Conservation (phyloP, 1,284 basidiomycete genomes). For the Moniliella sp. region DNA sequence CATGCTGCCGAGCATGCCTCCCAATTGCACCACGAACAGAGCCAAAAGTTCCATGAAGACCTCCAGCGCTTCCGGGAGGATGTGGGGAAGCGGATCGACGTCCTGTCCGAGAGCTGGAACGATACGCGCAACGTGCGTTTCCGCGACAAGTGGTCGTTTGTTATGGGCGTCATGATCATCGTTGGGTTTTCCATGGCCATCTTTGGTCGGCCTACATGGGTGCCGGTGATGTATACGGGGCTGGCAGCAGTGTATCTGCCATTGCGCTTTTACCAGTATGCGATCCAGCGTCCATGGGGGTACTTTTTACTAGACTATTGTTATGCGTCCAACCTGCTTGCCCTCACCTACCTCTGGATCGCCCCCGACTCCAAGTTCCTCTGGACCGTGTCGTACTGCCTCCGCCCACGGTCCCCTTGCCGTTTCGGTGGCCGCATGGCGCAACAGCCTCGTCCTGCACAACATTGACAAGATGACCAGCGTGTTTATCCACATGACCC, state of each 20-base stretch:
- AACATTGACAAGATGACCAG: constrained; percentile 45
- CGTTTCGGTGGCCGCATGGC: constrained; percentile 80
- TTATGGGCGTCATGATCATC: constrained; percentile 48
- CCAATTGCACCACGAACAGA: no score
- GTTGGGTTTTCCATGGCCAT: constrained; percentile 49
- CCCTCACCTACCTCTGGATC: constrained; percentile 19
- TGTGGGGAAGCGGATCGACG: constrained; percentile 56
- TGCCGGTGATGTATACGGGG: constrained; percentile 55
- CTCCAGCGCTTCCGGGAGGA: no score
- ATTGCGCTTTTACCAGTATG: constrained; percentile 49
- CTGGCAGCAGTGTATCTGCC: constrained; percentile 57
- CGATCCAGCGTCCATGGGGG: no score
- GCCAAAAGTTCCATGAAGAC: no score
- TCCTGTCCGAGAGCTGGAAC: constrained; percentile 54
- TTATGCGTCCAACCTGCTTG: no score
- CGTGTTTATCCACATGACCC: constrained; percentile 1
- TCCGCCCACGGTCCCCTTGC: constrained; percentile 49
- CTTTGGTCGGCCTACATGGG: constrained; percentile 51
- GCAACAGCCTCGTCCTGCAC: constrained; percentile 42
- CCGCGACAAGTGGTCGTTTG: constrained; percentile 46
- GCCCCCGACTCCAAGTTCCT: constrained; percentile 11
- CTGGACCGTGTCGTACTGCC: constrained; percentile 18
- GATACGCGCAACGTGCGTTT: constrained; percentile 62
- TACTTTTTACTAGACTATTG: no score
- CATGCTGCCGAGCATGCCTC: no score